phyloP scores from a whole-genome alignment of 257 asterid species.

The Solanum pinnatisectum region DNA sequence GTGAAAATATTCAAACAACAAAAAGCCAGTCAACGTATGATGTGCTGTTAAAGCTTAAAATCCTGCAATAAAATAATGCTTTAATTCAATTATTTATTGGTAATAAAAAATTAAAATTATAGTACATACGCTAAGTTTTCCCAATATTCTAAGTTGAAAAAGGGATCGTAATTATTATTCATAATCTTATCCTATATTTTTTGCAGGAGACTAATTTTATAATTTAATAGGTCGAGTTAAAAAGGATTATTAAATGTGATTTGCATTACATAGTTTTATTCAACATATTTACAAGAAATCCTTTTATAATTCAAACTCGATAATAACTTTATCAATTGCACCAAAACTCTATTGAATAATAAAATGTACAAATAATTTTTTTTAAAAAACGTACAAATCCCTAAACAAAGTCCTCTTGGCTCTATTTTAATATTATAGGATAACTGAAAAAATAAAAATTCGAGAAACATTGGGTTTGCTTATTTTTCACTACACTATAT shows the following conservation, averaged over 20 bases:
- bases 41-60: constrained; percentile 21
- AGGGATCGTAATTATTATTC: background rate
- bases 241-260: background rate
- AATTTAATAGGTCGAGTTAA: background rate
- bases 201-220: background rate
- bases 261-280: background rate
- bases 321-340: background rate
- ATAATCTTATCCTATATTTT: background rate
- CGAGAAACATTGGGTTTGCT: constrained; percentile 4
- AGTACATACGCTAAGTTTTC: background rate
- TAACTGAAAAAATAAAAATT: background rate
- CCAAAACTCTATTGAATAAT: background rate
- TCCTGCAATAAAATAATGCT: constrained; percentile 5
- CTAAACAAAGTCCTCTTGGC: background rate
- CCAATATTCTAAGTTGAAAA: background rate
- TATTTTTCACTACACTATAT: background rate
- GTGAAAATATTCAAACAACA: background rate
- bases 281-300: too few relatives aligned
- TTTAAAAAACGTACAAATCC: background rate
- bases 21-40: constrained; percentile 13
- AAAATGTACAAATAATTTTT: background rate
- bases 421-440: background rate
- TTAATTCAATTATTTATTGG: background rate
- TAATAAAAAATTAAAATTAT: background rate
- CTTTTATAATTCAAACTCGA: background rate